phyloP scores from a whole-genome alignment of 495 filamentous ascomycete species.

The Terfezia boudieri region DNA sequence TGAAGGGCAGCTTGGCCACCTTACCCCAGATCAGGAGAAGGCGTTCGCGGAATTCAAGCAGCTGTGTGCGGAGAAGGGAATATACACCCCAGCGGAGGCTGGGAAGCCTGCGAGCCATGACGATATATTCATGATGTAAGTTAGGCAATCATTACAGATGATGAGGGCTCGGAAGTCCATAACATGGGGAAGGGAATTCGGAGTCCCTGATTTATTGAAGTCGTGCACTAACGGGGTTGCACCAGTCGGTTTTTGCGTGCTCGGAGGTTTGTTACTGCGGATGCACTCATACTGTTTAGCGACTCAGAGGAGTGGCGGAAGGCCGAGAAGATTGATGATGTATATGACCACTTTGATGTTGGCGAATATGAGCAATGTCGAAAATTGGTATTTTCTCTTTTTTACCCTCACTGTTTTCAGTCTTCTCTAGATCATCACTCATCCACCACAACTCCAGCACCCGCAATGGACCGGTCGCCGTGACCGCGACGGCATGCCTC shows the following conservation, averaged over 20 bases:
- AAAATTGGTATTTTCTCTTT: conserved; percentile 35
- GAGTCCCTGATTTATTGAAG: too few species aligned
- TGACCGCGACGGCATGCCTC: conserved; percentile 67
- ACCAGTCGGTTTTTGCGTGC: conserved; percentile 57
- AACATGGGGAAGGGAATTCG: too few species aligned
- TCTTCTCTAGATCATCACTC: neutral
- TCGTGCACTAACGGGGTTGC: too few species aligned
- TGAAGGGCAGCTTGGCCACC: conserved; percentile 46
- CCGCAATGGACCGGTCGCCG: conserved; percentile 81
- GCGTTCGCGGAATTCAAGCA: conserved; percentile 46
- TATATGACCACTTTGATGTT: conserved; percentile 60
- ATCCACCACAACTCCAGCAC: conserved; percentile 30
- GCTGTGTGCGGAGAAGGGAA: conserved; percentile 36
- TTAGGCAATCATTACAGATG: conserved; percentile 1
- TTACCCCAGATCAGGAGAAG: conserved; percentile 42
- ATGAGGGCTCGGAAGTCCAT: neutral
- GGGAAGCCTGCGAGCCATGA: conserved; percentile 38
- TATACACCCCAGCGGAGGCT: conserved; percentile 35
- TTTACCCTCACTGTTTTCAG: neutral
- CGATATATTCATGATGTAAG: conserved; percentile 62
- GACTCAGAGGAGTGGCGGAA: conserved; percentile 75
- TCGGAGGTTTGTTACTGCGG: conserved; percentile 44
- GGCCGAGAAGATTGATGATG: conserved; percentile 46
- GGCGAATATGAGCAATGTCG: conserved; percentile 61
- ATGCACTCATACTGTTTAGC: conserved; percentile 64